These are phyloP conservation scores for Ogataea kodamae DNA, from an alignment of 805 yeast genomes.

Conservation along the genomic window DNA sequence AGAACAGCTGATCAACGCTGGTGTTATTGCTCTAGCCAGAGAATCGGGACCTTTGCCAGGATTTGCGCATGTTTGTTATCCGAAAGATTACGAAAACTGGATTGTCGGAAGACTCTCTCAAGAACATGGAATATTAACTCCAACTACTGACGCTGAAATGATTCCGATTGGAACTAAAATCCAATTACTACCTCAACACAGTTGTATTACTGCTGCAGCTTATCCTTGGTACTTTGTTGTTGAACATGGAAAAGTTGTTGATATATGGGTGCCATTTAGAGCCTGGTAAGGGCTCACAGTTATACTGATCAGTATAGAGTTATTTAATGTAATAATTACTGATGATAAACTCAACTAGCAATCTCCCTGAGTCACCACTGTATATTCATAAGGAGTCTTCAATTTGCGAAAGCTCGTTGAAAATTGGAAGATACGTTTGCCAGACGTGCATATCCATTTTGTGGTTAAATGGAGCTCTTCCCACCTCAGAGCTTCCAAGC, in stretches of 20 bases:
- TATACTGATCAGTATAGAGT: no score
- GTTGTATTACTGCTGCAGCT: slow-evolving; percentile 66
- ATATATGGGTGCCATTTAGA: slow-evolving; percentile 63
- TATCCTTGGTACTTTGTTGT: slow-evolving; percentile 59
- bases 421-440: slow-evolving; percentile 23
- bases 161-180: slow-evolving; percentile 55
- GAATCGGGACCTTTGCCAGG: slow-evolving; percentile 63
- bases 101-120: slow-evolving; percentile 65
- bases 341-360: no score
- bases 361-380: no score
- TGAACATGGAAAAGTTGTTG: slow-evolving; percentile 45
- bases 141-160: slow-evolving; percentile 36
- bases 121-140: slow-evolving; percentile 74
- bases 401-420: slow-evolving; percentile 10
- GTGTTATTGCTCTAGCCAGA: slow-evolving; percentile 65
- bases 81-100: slow-evolving; percentile 52
- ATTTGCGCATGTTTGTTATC: slow-evolving; percentile 41
- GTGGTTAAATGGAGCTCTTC: slow-evolving; percentile 45
- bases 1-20: slow-evolving; percentile 66
- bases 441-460: slow-evolving; percentile 32
- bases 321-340: no score
- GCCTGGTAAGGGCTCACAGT: no score
- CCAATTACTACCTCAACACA: slow-evolving; percentile 62
- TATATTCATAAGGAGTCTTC: slow-evolving; percentile 16
- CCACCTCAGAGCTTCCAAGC: slow-evolving; percentile 31